Percentiles rank a stretch among this genome's conserved stretches.
Conservation (phyloP, 129 eudicot species). For the Solidago caesia region DNA sequence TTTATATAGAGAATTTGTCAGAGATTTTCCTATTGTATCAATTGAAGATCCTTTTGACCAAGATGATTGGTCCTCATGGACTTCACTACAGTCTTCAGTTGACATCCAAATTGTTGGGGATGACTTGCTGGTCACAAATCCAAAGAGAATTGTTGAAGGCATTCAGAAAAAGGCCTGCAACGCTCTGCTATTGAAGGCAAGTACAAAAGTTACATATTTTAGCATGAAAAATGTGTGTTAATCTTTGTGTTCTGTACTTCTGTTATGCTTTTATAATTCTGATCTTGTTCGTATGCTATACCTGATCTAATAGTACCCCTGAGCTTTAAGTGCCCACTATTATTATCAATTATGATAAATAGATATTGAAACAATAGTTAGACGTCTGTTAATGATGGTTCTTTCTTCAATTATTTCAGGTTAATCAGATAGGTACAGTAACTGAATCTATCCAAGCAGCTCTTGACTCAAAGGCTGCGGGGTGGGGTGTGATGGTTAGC, state of each 20-base stretch:
- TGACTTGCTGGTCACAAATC: slow-evolving; percentile 93
- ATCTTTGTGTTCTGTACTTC: neutral
- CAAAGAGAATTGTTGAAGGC: slow-evolving; percentile 81
- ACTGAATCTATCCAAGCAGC: slow-evolving; percentile 96
- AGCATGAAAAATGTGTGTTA: neutral
- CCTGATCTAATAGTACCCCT: too few relatives aligned
- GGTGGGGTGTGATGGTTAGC: slow-evolving; percentile 99
- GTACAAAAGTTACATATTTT: slow-evolving; percentile 19
- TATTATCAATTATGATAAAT: too few relatives aligned
- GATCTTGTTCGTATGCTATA: too few relatives aligned
- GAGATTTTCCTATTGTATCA: slow-evolving; percentile 92
- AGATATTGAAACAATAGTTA: too few relatives aligned
- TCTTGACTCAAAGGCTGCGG: slow-evolving; percentile 92
- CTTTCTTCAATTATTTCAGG: slow-evolving; percentile 44
- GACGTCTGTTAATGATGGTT: neutral
- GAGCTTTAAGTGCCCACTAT: too few relatives aligned
- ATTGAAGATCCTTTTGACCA: slow-evolving; percentile 99
- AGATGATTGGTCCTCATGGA: slow-evolving; percentile 96
- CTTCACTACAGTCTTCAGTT: slow-evolving; percentile 75
- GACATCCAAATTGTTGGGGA: slow-evolving; percentile 91
- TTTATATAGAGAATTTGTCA: slow-evolving; percentile 71
- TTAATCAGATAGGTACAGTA: slow-evolving; percentile 94
- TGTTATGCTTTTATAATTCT: too few relatives aligned
- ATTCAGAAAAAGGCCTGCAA: slow-evolving; percentile 86
- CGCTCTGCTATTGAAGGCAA: slow-evolving; percentile 74